These are phyloP conservation scores for Dendrobium officinale DNA, from an alignment of 106 monocot genomes.

Conservation along the genomic window DNA sequence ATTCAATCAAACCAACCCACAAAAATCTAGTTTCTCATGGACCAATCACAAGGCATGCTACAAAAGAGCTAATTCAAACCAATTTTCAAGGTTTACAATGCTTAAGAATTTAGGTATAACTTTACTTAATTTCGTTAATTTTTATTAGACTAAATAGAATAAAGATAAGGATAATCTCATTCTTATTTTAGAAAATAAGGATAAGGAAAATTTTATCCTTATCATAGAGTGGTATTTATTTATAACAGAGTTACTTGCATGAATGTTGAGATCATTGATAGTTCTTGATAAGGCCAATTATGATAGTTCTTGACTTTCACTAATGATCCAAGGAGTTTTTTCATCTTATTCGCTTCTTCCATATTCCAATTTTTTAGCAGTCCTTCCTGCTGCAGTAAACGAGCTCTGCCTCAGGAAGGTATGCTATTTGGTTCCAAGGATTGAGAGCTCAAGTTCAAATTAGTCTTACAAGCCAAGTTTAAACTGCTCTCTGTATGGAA, in stretches of 20 bases:
- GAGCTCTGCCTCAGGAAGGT: too few species aligned
- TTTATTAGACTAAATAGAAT: background rate
- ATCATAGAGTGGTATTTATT: background rate
- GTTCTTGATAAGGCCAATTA: background rate
- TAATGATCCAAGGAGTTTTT: background rate
- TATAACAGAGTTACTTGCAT: background rate
- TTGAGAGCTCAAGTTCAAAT: background rate
- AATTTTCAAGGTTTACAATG: background rate
- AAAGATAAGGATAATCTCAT: background rate
- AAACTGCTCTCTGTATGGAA: background rate
- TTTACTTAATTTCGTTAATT: background rate
- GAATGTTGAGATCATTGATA: background rate
- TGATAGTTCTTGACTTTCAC: background rate
- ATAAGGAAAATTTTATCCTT: background rate
- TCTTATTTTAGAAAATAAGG: background rate
- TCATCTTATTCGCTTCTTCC: background rate
- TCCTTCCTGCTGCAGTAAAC: background rate
- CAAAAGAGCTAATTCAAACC: background rate
- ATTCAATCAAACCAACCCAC: too few species aligned
- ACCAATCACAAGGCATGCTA: background rate
- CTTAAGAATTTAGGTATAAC: background rate
- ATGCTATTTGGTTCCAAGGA: too few species aligned
- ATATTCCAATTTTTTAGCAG: background rate
- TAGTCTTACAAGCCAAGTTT: background rate
- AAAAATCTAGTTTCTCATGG: background rate